Base-by-base conservation (phyloP, 176 grass and related monocot genomes). In the Juncus effusus region DNA sequence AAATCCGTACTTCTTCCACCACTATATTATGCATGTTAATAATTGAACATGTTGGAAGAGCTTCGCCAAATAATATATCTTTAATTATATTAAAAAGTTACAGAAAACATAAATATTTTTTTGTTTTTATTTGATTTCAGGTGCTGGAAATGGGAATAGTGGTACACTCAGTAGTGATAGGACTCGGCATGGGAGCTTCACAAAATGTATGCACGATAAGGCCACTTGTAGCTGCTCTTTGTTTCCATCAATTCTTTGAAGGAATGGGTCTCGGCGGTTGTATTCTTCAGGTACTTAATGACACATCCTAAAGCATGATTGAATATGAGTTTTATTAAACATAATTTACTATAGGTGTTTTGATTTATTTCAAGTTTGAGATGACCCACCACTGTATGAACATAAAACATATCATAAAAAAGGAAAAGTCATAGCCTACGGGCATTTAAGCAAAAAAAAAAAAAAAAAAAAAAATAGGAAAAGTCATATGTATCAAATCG, bases 191-290 rank as follows among this genome's bases (percentile, higher is more conserved):
- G 38, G 91, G 91, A 3, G 84, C 87, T 0, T 96, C 91, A 0
- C 39, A 80, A 68, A 60, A 79, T 62, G 69, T 82, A 6, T 85
- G 80, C 42, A 87, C 65, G 11, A 96, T 96, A 66, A 96, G 84
- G 64, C 87, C 91, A 9, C 82, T 96, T 4, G 81, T 96, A 1
- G 87, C 59, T 54, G 91, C 91, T 2, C 84, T 96, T 38, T 84
- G 86, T 74, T 96, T 96, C 78, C 91, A 96, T 66, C 91, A 96
- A 36, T 83, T 96, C 74, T 96, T 96, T 10, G 91, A 96, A 72
- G 91, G 86, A 64, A 83, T 96, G 52, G 91, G 91, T 2, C 91
- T 96, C 0, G 91, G 91, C 0, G 86, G 91, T 56, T 90, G 83
- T 73, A 96, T 96, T 76, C 80, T 96, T 47, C 91, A 96, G 91